A percentile compares a stretch with the other conserved stretches of the same genome.
Evolutionary conservation across 371 early-diverging fungal species (phyloP).

Genomic region (Nematocida major): DNA sequence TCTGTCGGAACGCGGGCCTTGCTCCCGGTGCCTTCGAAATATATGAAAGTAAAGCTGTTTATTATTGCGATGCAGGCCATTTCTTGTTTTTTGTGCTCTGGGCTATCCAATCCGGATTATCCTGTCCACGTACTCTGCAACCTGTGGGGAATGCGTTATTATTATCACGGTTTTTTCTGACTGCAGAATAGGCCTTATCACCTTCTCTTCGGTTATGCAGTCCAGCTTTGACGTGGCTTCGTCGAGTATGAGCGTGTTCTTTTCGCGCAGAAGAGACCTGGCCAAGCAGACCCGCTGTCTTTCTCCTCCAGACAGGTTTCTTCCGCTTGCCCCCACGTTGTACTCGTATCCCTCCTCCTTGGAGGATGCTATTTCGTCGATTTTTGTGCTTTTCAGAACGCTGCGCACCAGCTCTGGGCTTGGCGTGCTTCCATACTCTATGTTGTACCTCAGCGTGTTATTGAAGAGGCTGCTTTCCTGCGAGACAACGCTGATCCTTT

Average conservation of each 20-base stretch:
- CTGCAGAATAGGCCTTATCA: neutral
- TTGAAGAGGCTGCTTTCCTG: constrained; percentile 79
- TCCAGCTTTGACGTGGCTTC: constrained; percentile 89
- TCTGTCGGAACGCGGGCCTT: too few species aligned
- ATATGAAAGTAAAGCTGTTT: too few species aligned
- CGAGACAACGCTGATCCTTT: constrained; percentile 72
- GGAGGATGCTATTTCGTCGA: constrained; percentile 67
- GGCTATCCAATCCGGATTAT: neutral
- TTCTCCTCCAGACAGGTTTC: constrained; percentile 79
- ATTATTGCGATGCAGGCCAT: too few species aligned
- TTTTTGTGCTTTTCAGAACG: constrained; percentile 69
- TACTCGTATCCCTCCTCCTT: constrained; percentile 75
- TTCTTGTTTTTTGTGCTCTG: neutral
- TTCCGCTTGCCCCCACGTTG: constrained; percentile 80
- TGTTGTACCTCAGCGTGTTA: constrained; percentile 72
- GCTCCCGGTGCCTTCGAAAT: too few species aligned
- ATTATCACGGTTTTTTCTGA: constrained; percentile 20
- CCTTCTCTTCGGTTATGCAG: constrained; percentile 71
- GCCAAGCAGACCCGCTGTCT: constrained; percentile 77
- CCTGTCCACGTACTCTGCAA: constrained; percentile 18
- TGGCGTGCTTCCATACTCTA: constrained; percentile 68
- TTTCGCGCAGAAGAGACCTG: constrained; percentile 75
- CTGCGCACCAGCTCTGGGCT: constrained; percentile 66
- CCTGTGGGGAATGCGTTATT: constrained; percentile 28
- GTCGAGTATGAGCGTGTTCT: constrained; percentile 77